phyloP scores from a whole-genome alignment of 73 alveolate species.

The Tetrahymena elliotti region DNA sequence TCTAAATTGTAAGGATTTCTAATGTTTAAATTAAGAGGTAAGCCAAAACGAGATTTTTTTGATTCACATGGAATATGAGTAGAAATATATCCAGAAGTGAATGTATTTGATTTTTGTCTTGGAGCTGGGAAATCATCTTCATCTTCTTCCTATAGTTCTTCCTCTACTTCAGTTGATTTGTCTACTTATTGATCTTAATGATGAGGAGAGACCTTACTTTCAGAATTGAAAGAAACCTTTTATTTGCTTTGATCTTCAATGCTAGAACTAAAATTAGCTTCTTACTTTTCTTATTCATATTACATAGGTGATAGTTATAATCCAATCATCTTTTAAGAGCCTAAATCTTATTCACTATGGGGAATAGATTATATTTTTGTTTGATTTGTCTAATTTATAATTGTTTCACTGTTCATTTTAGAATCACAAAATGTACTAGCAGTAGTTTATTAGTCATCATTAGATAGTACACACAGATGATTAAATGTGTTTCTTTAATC shows the following conservation, averaged over 20 bases:
- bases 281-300: neutral
- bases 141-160: neutral
- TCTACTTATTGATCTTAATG: neutral
- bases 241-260: neutral
- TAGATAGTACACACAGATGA: neutral
- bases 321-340: neutral
- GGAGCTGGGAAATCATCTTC: neutral
- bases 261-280: neutral
- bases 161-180: neutral
- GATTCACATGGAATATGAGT: neutral
- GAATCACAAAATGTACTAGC: neutral
- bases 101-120: neutral
- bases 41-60: neutral
- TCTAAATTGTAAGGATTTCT: neutral
- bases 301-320: neutral
- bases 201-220: neutral
- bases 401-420: neutral
- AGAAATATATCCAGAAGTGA: neutral
- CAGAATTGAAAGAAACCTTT: neutral
- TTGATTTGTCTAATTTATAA: too few relatives aligned
- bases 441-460: neutral
- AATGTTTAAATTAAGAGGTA: neutral
- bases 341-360: neutral
- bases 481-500: neutral
- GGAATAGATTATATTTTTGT: neutral